phyloP scores from a whole-genome alignment of 371 early-diverging fungal species.

The Apophysomyces ossiformis region DNA sequence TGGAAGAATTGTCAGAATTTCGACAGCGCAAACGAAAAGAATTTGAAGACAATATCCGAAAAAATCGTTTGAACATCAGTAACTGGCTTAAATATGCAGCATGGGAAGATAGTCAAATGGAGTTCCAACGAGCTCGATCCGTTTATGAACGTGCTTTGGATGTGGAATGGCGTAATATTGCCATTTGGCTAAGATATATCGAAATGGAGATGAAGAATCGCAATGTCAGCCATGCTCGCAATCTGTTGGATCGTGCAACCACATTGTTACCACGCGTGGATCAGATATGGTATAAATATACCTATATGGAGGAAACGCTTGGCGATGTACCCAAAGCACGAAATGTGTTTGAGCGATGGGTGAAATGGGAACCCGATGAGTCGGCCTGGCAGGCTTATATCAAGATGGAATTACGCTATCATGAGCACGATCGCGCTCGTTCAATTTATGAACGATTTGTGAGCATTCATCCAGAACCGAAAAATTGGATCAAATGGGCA shows the following conservation, averaged over 20 bases:
- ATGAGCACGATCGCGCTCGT: conserved; percentile 84
- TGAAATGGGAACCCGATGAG: conserved; percentile 96
- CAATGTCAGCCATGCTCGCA: conserved; percentile 91
- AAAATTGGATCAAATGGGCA: conserved; percentile 96
- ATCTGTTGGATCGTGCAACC: conserved; percentile 91
- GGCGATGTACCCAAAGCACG: conserved; percentile 91
- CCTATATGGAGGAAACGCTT: conserved; percentile 96
- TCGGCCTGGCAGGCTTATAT: conserved; percentile 94
- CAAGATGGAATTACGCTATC: conserved; percentile 91
- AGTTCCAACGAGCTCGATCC: conserved; percentile 86
- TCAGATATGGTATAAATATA: conserved; percentile 98
- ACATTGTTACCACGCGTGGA: conserved; percentile 91
- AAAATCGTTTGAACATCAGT: conserved; percentile 83
- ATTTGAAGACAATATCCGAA: conserved; percentile 91
- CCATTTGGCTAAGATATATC: conserved; percentile 91
- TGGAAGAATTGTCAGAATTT: conserved; percentile 92
- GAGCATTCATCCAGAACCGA: conserved; percentile 88
- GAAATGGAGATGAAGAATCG: conserved; percentile 98
- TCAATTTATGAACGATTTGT: conserved; percentile 87
- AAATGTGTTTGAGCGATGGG: conserved; percentile 97
- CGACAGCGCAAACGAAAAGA: conserved; percentile 89
- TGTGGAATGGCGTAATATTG: conserved; percentile 83
- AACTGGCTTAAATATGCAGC: conserved; percentile 95
- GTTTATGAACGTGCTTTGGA: conserved; percentile 93
- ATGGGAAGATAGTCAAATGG: conserved; percentile 94